A percentile compares a stretch with the other conserved stretches of the same genome.
Evolutionary conservation across 2,329 filamentous ascomycete genomes (phyloP).

Genomic region (Cadophora sp.): DNA sequence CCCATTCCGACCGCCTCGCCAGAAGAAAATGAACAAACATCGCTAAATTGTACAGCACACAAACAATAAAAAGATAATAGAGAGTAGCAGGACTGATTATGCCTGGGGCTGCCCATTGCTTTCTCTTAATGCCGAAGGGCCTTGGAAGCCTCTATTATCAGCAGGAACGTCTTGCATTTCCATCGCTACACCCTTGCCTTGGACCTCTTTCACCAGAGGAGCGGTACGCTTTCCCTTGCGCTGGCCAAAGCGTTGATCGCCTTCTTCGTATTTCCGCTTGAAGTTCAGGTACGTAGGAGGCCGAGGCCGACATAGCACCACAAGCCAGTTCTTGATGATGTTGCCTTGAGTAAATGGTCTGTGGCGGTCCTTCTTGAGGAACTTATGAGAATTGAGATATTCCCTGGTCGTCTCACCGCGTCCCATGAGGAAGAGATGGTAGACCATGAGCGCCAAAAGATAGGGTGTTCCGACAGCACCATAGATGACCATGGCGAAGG

Average conservation of each 20-base stretch:
- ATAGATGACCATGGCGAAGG: conserved; percentile 90
- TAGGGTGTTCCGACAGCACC: conserved; percentile 78
- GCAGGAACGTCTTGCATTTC: conserved; percentile 60
- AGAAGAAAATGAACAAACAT: conserved; percentile 13
- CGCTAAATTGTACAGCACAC: conserved; percentile 21
- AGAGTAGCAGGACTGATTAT: background rate
- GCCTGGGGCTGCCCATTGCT: conserved; percentile 1
- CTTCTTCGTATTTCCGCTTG: conserved; percentile 76
- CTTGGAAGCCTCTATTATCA: conserved; percentile 56
- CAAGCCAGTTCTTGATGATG: conserved; percentile 77
- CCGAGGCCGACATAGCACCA: conserved; percentile 82
- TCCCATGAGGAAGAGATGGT: conserved; percentile 90
- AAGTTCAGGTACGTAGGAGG: conserved; percentile 90
- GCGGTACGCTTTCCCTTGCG: conserved; percentile 59
- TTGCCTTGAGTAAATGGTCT: conserved; percentile 85
- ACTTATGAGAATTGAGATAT: conserved; percentile 96
- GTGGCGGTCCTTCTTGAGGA: conserved; percentile 89
- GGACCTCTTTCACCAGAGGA: conserved; percentile 55
- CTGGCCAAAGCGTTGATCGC: conserved; percentile 81
- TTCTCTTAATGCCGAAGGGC: conserved; percentile 48
- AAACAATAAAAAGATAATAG: conserved; percentile 13
- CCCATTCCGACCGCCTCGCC: background rate
- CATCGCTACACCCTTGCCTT: conserved; percentile 72
- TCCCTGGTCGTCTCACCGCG: conserved; percentile 95
- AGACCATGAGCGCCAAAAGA: conserved; percentile 81